Conservation (phyloP, 2,329 filamentous ascomycete genomes). For the Paraphaeosphaeria sporulosa region DNA sequence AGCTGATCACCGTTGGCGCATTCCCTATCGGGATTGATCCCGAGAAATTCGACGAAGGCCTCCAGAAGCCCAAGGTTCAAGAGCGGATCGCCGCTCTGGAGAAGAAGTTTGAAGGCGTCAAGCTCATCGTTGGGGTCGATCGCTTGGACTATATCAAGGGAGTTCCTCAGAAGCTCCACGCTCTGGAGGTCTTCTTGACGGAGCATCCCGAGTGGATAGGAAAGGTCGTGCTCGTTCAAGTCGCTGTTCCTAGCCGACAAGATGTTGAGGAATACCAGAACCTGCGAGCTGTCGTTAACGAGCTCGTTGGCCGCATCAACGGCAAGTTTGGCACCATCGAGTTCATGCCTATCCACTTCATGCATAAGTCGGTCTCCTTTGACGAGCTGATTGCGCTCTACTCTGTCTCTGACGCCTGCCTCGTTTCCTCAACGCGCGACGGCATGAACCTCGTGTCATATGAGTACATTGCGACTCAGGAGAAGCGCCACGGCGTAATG, state of each 20-base stretch:
- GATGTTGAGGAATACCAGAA: constrained; percentile 99
- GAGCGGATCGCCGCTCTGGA: constrained; percentile 84
- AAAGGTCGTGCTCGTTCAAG: constrained; percentile 94
- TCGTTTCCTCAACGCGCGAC: constrained; percentile 94
- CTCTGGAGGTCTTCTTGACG: constrained; percentile 93
- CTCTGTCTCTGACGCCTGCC: constrained; percentile 87
- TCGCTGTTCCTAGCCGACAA: constrained; percentile 91
- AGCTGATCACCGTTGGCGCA: constrained; percentile 88
- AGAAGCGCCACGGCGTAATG: constrained; percentile 88
- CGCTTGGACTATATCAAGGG: constrained; percentile 99
- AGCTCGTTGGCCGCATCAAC: constrained; percentile 95
- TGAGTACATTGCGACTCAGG: constrained; percentile 95
- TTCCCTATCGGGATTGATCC: constrained; percentile 99
- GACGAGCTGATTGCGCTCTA: constrained; percentile 95
- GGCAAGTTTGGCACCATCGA: constrained; percentile 96
- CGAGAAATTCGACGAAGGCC: constrained; percentile 90
- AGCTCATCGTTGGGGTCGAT: constrained; percentile 96
- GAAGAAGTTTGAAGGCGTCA: constrained; percentile 93
- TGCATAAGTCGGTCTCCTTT: constrained; percentile 94
- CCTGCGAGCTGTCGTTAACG: constrained; percentile 91
- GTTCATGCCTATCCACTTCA: constrained; percentile 98
- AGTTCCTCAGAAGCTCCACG: constrained; percentile 95
- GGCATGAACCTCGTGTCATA: constrained; percentile 99
- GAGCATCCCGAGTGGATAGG: constrained; percentile 98
- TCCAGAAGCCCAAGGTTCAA: constrained; percentile 85